These are phyloP conservation scores for Babjeviella inositovora DNA, from an alignment of 805 yeast genomes.

Conservation along the genomic window DNA sequence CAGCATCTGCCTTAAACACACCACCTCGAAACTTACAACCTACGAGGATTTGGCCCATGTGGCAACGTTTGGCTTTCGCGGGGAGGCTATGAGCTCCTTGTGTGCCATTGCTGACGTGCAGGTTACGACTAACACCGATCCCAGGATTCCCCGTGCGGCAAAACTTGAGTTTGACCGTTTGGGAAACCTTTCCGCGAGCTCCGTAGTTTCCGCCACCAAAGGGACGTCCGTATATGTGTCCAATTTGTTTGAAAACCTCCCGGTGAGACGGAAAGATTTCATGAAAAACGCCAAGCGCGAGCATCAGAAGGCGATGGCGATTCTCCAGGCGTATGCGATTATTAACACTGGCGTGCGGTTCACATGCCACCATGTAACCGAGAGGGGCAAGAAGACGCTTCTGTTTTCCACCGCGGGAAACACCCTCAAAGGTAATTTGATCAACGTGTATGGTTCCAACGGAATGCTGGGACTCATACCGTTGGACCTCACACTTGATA, in stretches of 20 bases:
- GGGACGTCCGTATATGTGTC: conserved; percentile 58
- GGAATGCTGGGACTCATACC: conserved; percentile 42
- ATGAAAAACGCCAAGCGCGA: conserved; percentile 54
- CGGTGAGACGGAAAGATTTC: conserved; percentile 71
- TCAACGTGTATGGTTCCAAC: conserved; percentile 55
- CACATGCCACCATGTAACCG: conserved; percentile 34
- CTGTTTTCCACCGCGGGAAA: conserved; percentile 45
- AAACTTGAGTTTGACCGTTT: conserved; percentile 30
- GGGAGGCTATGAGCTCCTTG: conserved; percentile 65
- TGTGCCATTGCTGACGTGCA: conserved; percentile 35
- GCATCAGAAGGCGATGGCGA: conserved; percentile 45
- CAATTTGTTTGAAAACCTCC: conserved; percentile 50
- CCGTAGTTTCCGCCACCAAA: conserved; percentile 31
- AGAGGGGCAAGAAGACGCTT: conserved; percentile 29
- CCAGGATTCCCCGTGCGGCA: conserved; percentile 38
- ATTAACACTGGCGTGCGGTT: conserved; percentile 43
- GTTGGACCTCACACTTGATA: conserved; percentile 22
- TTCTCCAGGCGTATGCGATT: conserved; percentile 56
- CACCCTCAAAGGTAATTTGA: conserved; percentile 36
- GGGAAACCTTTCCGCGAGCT: conserved; percentile 30
- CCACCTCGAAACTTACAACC: conserved; percentile 44
- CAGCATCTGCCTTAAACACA: conserved; percentile 39
- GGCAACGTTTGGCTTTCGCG: conserved; percentile 58
- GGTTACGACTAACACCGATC: conserved; percentile 30
- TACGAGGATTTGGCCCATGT: conserved; percentile 35